These are phyloP conservation scores for Arthrobotrys sphaeroides DNA, from an alignment of 2,329 filamentous ascomycete genomes.

Conservation along the genomic window DNA sequence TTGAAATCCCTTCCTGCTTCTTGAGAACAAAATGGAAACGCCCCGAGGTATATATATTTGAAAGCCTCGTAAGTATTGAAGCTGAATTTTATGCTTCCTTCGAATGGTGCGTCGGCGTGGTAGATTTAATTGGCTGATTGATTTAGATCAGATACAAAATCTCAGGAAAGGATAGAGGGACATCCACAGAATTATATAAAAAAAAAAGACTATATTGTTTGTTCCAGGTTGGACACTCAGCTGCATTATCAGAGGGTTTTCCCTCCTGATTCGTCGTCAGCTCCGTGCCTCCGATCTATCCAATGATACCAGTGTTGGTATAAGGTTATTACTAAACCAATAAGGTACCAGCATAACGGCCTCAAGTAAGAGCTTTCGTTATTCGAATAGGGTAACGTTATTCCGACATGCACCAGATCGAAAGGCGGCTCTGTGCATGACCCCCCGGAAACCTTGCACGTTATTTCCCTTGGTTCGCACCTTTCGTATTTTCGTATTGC, in stretches of 20 bases:
- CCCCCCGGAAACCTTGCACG: neutral
- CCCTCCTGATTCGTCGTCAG: slow-evolving; percentile 21
- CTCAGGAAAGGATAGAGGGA: neutral
- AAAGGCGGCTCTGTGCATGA: slow-evolving; percentile 3
- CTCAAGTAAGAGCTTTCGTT: slow-evolving; percentile 1
- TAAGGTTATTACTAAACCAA: slow-evolving; percentile 34
- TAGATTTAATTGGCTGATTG: neutral
- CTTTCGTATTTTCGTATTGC: slow-evolving; percentile 47
- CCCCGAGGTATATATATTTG: neutral
- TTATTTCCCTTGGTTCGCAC: neutral
- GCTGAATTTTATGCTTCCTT: neutral
- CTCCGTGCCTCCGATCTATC: slow-evolving; percentile 30
- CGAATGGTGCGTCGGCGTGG: neutral
- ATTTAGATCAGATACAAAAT: neutral
- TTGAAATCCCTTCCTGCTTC: neutral
- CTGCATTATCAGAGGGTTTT: neutral
- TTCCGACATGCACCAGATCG: slow-evolving; percentile 4
- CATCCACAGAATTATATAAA: slow-evolving; percentile 11
- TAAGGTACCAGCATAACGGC: neutral
- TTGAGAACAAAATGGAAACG: neutral
- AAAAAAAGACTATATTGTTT: neutral
- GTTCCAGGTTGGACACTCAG: neutral
- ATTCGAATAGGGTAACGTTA: slow-evolving; percentile 33
- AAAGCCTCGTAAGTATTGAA: neutral
- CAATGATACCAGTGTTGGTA: slow-evolving; percentile 2